Evolutionary conservation across 805 yeast genomes (phyloP), one percentile per base, ranked within the genome.

Genomic region (Teunomyces aglyptinius): DNA sequence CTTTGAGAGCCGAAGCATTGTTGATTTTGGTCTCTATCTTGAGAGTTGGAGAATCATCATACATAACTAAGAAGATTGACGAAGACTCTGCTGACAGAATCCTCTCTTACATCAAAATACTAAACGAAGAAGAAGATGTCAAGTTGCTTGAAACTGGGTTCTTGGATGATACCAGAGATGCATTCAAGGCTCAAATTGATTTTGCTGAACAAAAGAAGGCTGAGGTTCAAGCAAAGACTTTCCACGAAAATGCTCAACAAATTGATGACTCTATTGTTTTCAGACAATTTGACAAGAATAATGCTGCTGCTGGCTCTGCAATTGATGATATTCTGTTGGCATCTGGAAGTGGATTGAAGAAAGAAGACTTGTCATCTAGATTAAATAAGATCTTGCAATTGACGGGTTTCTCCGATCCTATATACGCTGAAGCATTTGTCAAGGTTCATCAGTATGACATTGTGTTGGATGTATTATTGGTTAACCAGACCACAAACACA

Each of bases 371-470:
- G 51, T 74, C 87, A 5, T 89, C 97, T 1, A 86, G 89, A 68
- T 78, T 94, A 60, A 86, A 82, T 66, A 90, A 89, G 66, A 87
- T 95, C 58, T 83, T 89, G 42, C 98, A 89, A 64, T 78, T 94
- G 55, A 92, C 99, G n/a, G 99, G 99, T 13, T 94, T 90, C 68
- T 87, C 97, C 0, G 99, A 94, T 65, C 96, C 98, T 16, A 95
- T 94, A 28, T 94, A 94, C 64, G 98, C 97, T 5, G 99, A 94
- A 71, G 99, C 97, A 0, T 89, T 86, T 60, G 89, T 94, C 55
- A 88, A 88, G 55, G 94, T 89, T n/a, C 96, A 91, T 60, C 98
- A 95, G 70, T 94, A 86, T 64, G 98, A 95, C 65, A 96, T 94
- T 58, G 90, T 90, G 0, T 77, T 94, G 56, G 99, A 95, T 59